Conservation (phyloP, 345 rosid species). For the Rhizophora mangle region DNA sequence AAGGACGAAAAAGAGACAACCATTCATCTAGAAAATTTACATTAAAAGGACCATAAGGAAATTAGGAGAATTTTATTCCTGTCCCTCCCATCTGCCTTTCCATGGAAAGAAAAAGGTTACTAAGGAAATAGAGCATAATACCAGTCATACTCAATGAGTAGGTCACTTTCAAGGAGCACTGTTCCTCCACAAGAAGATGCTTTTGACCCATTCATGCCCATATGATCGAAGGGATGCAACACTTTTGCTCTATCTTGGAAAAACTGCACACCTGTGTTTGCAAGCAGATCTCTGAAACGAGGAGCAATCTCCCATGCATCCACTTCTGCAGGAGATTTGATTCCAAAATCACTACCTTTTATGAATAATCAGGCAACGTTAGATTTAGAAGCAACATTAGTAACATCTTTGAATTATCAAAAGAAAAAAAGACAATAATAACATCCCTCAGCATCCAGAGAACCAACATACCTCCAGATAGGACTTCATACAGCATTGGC, state of each 20-base stretch:
- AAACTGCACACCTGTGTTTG: slow-evolving; percentile 66
- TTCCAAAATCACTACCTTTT: not conserved
- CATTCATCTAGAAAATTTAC: no score
- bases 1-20: no score
- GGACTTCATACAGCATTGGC: slow-evolving; percentile 91
- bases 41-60: no score
- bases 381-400: not conserved
- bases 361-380: no score
- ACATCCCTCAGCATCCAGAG: not conserved
- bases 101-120: not conserved
- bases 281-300: slow-evolving; percentile 77
- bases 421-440: not conserved
- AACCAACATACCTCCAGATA: slow-evolving; percentile 68
- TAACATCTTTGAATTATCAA: not conserved
- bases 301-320: slow-evolving; percentile 99
- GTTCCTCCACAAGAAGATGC: slow-evolving; percentile 63
- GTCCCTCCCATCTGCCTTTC: no score
- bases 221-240: slow-evolving; percentile 59
- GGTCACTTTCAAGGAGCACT: slow-evolving; percentile 81
- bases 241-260: slow-evolving; percentile 76
- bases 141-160: slow-evolving; percentile 88
- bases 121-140: slow-evolving; percentile 34
- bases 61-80: no score
- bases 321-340: slow-evolving; percentile 56
- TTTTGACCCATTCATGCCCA: slow-evolving; percentile 46